These are phyloP conservation scores for Cordyceps cateniannulata DNA, from an alignment of 2,329 filamentous ascomycete species.

Conservation along the genomic window DNA sequence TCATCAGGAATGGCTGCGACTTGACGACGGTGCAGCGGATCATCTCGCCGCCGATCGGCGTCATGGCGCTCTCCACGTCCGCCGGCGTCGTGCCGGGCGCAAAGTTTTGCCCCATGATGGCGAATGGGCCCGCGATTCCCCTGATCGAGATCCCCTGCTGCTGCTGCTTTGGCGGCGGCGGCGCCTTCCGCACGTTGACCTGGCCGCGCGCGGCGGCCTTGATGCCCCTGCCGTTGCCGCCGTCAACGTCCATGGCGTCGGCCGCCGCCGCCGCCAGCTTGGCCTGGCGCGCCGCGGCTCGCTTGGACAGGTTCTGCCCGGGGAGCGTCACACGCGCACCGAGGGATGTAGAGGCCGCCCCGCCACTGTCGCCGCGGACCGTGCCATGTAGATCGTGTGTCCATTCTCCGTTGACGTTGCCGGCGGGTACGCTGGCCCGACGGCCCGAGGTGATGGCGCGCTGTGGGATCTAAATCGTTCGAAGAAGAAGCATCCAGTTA, in stretches of 20 bases:
- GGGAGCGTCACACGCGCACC: slow-evolving; percentile 40
- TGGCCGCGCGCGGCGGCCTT: slow-evolving; percentile 17
- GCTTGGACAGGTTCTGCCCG: slow-evolving; percentile 22
- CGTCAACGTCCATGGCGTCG: slow-evolving; percentile 31
- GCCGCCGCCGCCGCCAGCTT: slow-evolving; percentile 39
- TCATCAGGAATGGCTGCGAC: slow-evolving; percentile 64
- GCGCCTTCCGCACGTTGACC: slow-evolving; percentile 17
- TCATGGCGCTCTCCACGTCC: slow-evolving; percentile 77
- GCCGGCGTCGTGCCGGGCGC: slow-evolving; percentile 74
- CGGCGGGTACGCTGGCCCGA: slow-evolving; percentile 33
- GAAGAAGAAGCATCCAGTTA: neutral
- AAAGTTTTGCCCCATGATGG: slow-evolving; percentile 74
- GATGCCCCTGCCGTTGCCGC: slow-evolving; percentile 17
- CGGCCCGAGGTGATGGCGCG: slow-evolving; percentile 16
- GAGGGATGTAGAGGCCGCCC: slow-evolving; percentile 30
- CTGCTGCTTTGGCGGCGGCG: slow-evolving; percentile 11
- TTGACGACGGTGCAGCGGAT: slow-evolving; percentile 62
- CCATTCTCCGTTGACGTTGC: slow-evolving; percentile 62
- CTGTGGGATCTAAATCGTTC: slow-evolving; percentile 17
- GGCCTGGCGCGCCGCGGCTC: slow-evolving; percentile 24
- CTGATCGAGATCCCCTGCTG: slow-evolving; percentile 58
- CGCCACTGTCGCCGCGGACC: slow-evolving; percentile 26
- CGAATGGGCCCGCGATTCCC: slow-evolving; percentile 66
- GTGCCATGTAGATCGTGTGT: slow-evolving; percentile 60
- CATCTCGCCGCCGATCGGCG: slow-evolving; percentile 64